A percentile compares a stretch with the other conserved stretches of the same genome.
Evolutionary conservation across 805 yeast genomes (phyloP).

Genomic region (Spathaspora arborariae): DNA sequence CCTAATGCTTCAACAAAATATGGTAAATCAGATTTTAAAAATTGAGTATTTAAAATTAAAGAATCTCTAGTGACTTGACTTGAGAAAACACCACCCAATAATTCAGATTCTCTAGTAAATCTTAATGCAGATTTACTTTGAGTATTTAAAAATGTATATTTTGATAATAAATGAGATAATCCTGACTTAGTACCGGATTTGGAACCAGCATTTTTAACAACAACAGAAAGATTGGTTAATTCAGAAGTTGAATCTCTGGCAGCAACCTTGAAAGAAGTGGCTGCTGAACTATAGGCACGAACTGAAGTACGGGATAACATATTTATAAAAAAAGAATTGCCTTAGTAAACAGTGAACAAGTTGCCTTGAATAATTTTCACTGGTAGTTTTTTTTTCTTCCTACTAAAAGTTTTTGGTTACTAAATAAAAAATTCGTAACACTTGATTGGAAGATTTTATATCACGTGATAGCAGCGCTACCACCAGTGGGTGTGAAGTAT

Average conservation of each 20-base stretch:
- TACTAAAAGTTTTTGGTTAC: neutral
- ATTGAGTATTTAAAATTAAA: constrained; percentile 73
- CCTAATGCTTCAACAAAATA: constrained; percentile 85
- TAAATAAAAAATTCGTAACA: constrained; percentile 13
- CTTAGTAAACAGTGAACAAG: neutral
- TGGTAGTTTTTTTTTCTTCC: neutral
- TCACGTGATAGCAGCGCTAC: constrained; percentile 4
- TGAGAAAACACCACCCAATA: constrained; percentile 79
- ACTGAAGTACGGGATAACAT: constrained; percentile 42
- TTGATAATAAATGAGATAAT: constrained; percentile 77
- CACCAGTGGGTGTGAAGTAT: neutral
- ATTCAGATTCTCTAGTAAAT: constrained; percentile 90
- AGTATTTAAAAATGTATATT: constrained; percentile 83
- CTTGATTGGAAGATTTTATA: constrained; percentile 12
- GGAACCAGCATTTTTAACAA: constrained; percentile 80
- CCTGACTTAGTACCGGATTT: constrained; percentile 66
- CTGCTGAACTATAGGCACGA: constrained; percentile 42
- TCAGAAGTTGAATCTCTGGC: constrained; percentile 49
- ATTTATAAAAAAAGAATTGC: neutral
- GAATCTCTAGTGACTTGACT: constrained; percentile 79
- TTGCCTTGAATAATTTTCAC: neutral
- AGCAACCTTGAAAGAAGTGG: constrained; percentile 42
- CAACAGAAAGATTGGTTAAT: constrained; percentile 73
- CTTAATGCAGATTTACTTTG: constrained; percentile 82
- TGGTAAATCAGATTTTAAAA: constrained; percentile 85